phyloP scores from a whole-genome alignment of 129 eudicot species.

The Centaurea solstitialis region DNA sequence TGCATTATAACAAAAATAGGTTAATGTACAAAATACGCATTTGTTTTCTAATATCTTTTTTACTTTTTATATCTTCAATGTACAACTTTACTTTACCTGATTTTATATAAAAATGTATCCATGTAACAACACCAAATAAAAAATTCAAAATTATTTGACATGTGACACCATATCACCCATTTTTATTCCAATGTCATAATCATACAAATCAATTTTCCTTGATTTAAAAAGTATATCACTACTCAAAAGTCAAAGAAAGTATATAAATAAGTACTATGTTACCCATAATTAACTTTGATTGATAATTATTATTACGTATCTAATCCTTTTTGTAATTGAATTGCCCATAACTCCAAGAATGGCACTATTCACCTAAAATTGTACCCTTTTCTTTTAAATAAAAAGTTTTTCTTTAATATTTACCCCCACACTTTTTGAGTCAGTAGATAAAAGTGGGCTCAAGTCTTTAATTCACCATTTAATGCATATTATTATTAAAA shows the following conservation, averaged over 20 bases:
- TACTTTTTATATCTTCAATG: too few species aligned
- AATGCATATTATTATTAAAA: neutral
- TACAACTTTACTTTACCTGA: too few species aligned
- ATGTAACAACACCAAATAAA: too few species aligned
- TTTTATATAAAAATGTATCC: too few species aligned
- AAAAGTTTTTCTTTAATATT: slow-evolving; percentile 13
- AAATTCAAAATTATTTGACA: neutral
- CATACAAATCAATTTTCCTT: neutral
- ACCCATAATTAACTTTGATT: slow-evolving; percentile 4
- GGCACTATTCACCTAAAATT: neutral
- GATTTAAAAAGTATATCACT: neutral
- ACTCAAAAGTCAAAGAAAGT: slow-evolving; percentile 13
- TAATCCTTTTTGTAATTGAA: slow-evolving; percentile 15
- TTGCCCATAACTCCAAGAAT: slow-evolving; percentile 8
- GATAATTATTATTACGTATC: slow-evolving; percentile 14
- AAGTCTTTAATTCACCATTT: neutral
- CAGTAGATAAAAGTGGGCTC: neutral
- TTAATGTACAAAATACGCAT: too few species aligned
- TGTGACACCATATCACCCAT: neutral
- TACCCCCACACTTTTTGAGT: slow-evolving; percentile 9
- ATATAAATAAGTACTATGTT: neutral
- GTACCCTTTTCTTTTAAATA: slow-evolving; percentile 6
- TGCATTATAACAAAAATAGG: too few species aligned
- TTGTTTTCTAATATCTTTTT: too few species aligned
- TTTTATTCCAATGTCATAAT: slow-evolving; percentile 11